phyloP scores from a whole-genome alignment of 106 monocot genomes.

The Triglochin maritima region DNA sequence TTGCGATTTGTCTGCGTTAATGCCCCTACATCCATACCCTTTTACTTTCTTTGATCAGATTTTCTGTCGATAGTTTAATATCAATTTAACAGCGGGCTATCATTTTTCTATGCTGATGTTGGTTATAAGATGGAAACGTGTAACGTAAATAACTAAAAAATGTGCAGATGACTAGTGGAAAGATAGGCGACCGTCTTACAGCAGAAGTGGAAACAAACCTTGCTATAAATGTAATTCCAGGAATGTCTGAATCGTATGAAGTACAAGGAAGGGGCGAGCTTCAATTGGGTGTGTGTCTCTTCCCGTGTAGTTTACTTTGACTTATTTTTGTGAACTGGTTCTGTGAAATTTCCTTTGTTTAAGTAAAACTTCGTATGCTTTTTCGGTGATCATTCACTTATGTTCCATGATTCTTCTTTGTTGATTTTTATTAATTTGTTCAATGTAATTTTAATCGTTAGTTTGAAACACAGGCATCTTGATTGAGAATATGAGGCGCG shows the following conservation, averaged over 20 bases:
- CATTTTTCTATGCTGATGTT: too few relatives aligned
- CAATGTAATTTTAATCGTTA: not conserved
- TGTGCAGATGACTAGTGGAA: conserved; percentile 86
- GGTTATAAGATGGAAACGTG: too few relatives aligned
- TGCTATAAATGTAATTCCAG: conserved; percentile 97
- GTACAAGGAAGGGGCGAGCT: conserved; percentile 99
- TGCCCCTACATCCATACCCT: too few relatives aligned
- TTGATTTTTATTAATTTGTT: not conserved
- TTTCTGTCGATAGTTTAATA: too few relatives aligned
- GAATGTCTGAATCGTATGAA: conserved; percentile 91
- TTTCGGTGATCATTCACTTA: not conserved
- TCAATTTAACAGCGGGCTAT: too few relatives aligned
- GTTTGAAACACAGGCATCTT: conserved; percentile 55
- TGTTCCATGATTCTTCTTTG: not conserved
- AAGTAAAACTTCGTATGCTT: not conserved
- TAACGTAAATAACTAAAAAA: conserved; percentile 2
- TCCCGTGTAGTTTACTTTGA: not conserved
- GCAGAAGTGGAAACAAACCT: conserved; percentile 99
- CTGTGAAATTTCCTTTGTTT: not conserved
- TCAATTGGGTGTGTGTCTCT: conserved; percentile 57
- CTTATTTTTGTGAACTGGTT: not conserved
- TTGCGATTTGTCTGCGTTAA: too few relatives aligned
- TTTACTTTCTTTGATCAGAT: too few relatives aligned
- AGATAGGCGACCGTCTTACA: conserved; percentile 80
- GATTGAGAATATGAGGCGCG: conserved; percentile 99